These are phyloP conservation scores for Phytophthora agathidicida DNA, from an alignment of 352 stramenopile species.

Conservation along the genomic window DNA sequence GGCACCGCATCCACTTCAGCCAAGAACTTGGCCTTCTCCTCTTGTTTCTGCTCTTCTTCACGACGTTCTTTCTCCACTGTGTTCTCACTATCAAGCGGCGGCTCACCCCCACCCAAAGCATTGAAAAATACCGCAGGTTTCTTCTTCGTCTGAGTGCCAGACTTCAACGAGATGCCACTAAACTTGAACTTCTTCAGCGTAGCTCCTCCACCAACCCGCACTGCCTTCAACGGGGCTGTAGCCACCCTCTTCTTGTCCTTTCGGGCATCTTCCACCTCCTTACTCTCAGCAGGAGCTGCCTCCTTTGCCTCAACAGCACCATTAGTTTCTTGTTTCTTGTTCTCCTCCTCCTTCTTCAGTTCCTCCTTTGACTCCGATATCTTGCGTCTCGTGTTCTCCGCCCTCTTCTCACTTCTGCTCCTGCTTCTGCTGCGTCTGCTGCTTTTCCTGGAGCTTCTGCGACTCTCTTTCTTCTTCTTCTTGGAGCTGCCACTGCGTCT, in stretches of 20 bases:
- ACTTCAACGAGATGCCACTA: constrained; percentile 69
- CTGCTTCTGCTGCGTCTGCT: constrained; percentile 27
- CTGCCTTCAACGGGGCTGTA: neutral
- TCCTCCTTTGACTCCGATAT: constrained; percentile 32
- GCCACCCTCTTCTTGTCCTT: constrained; percentile 14
- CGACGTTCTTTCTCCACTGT: constrained; percentile 42
- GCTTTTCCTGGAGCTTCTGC: constrained; percentile 30
- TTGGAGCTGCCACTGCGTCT: constrained; percentile 30
- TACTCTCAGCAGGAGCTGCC: constrained; percentile 1
- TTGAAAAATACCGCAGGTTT: constrained; percentile 32
- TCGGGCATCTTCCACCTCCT: neutral
- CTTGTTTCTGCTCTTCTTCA: constrained; percentile 70
- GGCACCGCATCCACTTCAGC: constrained; percentile 75
- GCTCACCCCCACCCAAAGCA: constrained; percentile 19
- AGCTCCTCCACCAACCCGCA: constrained; percentile 7
- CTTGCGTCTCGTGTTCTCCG: constrained; percentile 4
- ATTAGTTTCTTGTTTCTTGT: neutral
- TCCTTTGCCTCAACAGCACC: too few species aligned
- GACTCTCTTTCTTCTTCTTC: constrained; percentile 29
- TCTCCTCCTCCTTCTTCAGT: constrained; percentile 8
- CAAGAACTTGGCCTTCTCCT: constrained; percentile 69
- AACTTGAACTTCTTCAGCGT: constrained; percentile 71
- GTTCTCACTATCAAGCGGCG: constrained; percentile 21
- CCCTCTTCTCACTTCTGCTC: constrained; percentile 18
- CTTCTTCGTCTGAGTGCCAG: constrained; percentile 14